Evolutionary conservation across 768 basidiomycete species (phyloP), one percentile per base, ranked within the genome.

Genomic region (Xerocomus potaroensis): DNA sequence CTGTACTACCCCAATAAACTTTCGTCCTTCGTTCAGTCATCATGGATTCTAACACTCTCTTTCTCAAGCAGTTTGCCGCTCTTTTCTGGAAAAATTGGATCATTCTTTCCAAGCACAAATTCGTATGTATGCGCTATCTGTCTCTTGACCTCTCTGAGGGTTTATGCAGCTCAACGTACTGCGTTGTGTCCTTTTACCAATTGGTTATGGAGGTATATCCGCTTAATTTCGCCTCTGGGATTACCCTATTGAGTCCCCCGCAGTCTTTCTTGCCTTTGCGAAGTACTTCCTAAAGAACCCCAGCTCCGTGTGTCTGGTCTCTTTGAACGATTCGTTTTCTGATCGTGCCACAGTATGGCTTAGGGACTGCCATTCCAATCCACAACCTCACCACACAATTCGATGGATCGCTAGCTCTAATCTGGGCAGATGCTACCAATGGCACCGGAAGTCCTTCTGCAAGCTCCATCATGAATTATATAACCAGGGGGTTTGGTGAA

Each of bases 11-110:
- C n/a, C n/a, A n/a, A n/a, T n/a, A n/a, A n/a, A n/a, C n/a, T n/a
- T n/a, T n/a, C n/a, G n/a, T n/a, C n/a, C n/a, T n/a, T n/a, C n/a
- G n/a, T n/a, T n/a, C n/a, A n/a, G n/a, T n/a, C n/a, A n/a, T n/a
- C n/a, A n/a, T n/a, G n/a, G n/a, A n/a, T n/a, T n/a, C n/a, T n/a
- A n/a, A n/a, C n/a, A n/a, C n/a, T 46, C 63, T 81, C 29, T 83
- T 85, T 60, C 76, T 78, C 71, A 72, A 76, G 24, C 85, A 87
- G 66, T 74, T 83, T 45, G 62, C 65, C 4, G 79, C 77, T 2
- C 64, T 87, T 18, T 74, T 78, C 45, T 76, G 79, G 77, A 87
- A 87, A 71, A 87, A 87, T 53, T 84, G 81, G 81, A 84, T 87
- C 34, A 72, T 84, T 0, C 69, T 86, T 23, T 79, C 75, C 19